These are phyloP conservation scores for Pistacia vera DNA, from an alignment of 345 rosid genomes.

Conservation along the genomic window DNA sequence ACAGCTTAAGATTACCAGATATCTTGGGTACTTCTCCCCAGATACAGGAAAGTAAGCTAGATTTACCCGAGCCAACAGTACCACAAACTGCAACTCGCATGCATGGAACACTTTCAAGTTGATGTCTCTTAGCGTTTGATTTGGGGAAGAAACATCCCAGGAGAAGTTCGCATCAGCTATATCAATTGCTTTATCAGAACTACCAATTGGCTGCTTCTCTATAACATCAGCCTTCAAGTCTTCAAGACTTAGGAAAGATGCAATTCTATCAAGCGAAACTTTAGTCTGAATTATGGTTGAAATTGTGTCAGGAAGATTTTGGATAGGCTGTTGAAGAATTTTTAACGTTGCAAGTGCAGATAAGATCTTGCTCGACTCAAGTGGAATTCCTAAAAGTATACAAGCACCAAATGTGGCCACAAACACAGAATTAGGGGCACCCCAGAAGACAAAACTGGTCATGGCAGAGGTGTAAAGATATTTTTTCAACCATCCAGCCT, in stretches of 20 bases:
- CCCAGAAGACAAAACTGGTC: slow-evolving; percentile 62
- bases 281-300: slow-evolving; percentile 43
- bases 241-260: slow-evolving; percentile 52
- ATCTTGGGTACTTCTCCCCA: slow-evolving; percentile 64
- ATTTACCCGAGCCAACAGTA: slow-evolving; percentile 74
- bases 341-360: no score
- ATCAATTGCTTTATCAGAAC: slow-evolving; percentile 47
- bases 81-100: slow-evolving; percentile 80
- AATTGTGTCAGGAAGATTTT: no score
- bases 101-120: slow-evolving; percentile 44
- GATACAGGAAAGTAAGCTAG: slow-evolving; percentile 67
- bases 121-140: slow-evolving; percentile 52
- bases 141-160: slow-evolving; percentile 49
- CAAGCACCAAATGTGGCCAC: slow-evolving; percentile 62
- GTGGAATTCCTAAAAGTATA: no score
- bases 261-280: slow-evolving; percentile 69
- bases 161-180: slow-evolving; percentile 51
- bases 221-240: slow-evolving; percentile 51
- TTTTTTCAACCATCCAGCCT: slow-evolving; percentile 64
- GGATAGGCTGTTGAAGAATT: no score
- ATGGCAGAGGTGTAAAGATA: slow-evolving; percentile 49
- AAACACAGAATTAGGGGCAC: slow-evolving; percentile 63
- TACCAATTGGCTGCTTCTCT: slow-evolving; percentile 45
- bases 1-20: slow-evolving; percentile 55
- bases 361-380: no score